Percentiles rank a stretch among this genome's conserved stretches.
Evolutionary conservation across 352 stramenopile species (phyloP).

Genomic region (Elongisporangium prolatum): DNA sequence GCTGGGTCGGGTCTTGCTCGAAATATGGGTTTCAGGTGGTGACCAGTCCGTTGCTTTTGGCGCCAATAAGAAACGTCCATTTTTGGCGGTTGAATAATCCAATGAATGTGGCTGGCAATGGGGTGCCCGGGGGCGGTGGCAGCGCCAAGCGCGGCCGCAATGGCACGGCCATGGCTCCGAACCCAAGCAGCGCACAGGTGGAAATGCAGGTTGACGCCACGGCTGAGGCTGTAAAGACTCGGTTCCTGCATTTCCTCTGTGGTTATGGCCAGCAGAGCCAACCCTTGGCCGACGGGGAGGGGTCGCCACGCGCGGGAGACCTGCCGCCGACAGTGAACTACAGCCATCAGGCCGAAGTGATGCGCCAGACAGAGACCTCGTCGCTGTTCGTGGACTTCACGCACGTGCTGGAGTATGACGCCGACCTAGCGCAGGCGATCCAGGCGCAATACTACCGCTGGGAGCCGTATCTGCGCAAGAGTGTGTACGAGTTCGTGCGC

Average conservation of each 20-base stretch:
- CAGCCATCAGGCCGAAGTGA: conserved; percentile 81
- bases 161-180: conserved; percentile 29
- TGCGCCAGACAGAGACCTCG: conserved; percentile 84
- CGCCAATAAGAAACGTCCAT: background rate
- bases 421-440: conserved; percentile 76
- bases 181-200: conserved; percentile 28
- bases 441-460: conserved; percentile 84
- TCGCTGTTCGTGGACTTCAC: conserved; percentile 87
- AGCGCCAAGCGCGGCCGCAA: conserved; percentile 37
- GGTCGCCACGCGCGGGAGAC: background rate
- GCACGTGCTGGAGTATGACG: conserved; percentile 78
- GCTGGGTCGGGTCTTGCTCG: background rate
- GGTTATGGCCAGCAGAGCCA: conserved; percentile 54
- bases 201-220: conserved; percentile 67
- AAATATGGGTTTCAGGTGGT: background rate
- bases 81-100: background rate
- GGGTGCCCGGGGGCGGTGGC: conserved; percentile 4
- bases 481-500: conserved; percentile 77
- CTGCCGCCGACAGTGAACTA: conserved; percentile 53
- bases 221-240: conserved; percentile 76
- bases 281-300: conserved; percentile 6
- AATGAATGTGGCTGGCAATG: conserved; percentile 1
- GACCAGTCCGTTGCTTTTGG: background rate
- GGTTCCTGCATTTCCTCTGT: conserved; percentile 81
- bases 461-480: conserved; percentile 69